Evolutionary conservation across 495 filamentous ascomycete species (phyloP).

Genomic region (Aspergillus sclerotiicarbonarius): DNA sequence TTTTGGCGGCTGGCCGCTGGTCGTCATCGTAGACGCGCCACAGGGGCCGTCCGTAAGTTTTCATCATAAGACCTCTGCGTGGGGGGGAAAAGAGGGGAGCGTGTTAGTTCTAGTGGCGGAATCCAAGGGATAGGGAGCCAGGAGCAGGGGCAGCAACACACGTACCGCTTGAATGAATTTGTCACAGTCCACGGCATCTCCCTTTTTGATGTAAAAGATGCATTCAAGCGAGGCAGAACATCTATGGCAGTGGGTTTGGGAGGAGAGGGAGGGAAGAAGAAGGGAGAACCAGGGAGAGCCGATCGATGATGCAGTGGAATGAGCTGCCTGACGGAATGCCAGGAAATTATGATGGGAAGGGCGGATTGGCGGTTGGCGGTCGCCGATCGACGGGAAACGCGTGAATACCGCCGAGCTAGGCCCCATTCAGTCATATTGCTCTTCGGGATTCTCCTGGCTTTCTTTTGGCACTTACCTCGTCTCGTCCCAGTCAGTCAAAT

Average conservation of each 20-base stretch:
- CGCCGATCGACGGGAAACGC: conserved; percentile 27
- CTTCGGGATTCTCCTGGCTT: background rate
- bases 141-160: background rate
- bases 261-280: conserved; percentile 7
- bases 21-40: conserved; percentile 52
- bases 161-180: conserved; percentile 57
- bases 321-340: conserved; percentile 1
- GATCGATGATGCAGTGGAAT: background rate
- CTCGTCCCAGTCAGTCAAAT: too few relatives aligned
- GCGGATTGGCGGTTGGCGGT: conserved; percentile 21
- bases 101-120: conserved; percentile 4
- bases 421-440: conserved; percentile 31
- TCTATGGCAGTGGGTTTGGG: conserved; percentile 16
- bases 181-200: conserved; percentile 57
- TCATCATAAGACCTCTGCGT: conserved; percentile 51
- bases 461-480: background rate
- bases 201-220: conserved; percentile 24
- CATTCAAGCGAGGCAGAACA: conserved; percentile 22
- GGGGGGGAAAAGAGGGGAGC: background rate
- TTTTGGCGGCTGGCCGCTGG: conserved; percentile 39
- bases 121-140: background rate
- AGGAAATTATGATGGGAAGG: conserved; percentile 9
- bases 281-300: conserved; percentile 2
- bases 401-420: conserved; percentile 21
- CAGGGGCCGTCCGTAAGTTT: conserved; percentile 50